Conservation (phyloP, 2,329 filamentous ascomycete species). For the Onygena corvina region DNA sequence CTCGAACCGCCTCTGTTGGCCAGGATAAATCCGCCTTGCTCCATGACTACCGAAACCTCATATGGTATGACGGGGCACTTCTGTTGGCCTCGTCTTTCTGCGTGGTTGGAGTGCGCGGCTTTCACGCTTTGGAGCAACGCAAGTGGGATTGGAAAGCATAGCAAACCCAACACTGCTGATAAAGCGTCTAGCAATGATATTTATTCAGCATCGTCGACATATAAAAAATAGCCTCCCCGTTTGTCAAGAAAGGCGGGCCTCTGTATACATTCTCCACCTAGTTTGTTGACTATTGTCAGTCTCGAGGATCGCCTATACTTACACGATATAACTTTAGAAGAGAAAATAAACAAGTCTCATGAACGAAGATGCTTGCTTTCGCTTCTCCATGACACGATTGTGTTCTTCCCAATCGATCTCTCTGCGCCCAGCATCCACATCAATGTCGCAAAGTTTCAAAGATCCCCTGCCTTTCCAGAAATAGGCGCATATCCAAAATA, state of each 20-base stretch:
- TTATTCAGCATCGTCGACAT: no score
- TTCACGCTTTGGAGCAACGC: constrained; percentile 19
- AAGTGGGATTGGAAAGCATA: constrained; percentile 14
- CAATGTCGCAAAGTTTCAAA: constrained; percentile 49
- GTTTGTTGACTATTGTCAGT: no score
- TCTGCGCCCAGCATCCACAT: constrained; percentile 54
- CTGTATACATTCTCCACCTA: no score
- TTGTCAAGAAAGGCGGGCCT: no score
- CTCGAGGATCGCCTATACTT: neutral
- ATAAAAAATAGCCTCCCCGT: no score
- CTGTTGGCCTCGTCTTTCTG: constrained; percentile 18
- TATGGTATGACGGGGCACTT: constrained; percentile 21
- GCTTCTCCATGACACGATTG: constrained; percentile 31
- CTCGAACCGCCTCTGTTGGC: constrained; percentile 5
- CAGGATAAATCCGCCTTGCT: constrained; percentile 8
- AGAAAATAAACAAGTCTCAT: constrained; percentile 13
- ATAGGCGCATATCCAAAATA: constrained; percentile 47
- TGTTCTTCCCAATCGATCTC: constrained; percentile 55
- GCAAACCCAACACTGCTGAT: neutral
- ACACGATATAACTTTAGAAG: constrained; percentile 11
- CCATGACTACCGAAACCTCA: constrained; percentile 11
- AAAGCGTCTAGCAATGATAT: no score
- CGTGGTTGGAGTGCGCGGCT: constrained; percentile 17
- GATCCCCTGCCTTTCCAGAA: constrained; percentile 54
- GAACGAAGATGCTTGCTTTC: constrained; percentile 9